Base-by-base conservation (phyloP, 2,329 filamentous ascomycete species). In the Emergomyces orientalis region DNA sequence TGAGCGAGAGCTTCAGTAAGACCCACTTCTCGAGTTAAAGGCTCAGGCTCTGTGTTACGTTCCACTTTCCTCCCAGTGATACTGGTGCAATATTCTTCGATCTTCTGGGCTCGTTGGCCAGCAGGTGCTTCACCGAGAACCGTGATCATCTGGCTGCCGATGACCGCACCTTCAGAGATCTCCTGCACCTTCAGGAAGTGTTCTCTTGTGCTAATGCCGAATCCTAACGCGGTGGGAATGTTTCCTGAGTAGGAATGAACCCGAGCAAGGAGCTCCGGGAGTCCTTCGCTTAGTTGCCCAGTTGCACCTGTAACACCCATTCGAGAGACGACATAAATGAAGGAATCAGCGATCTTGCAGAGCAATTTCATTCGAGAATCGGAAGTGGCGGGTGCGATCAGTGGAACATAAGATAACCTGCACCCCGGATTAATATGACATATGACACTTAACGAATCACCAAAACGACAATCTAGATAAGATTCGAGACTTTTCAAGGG, bases 261-360 rank as follows among this genome's bases (percentile, higher is more conserved):
- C 47, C 90, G 86, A 63, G 85, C 84, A 63, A 99, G 80, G 45
- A 99, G 84, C 60, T 89, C 86, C 17, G 92, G 91, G 41, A 99
- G 84, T 63, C 88, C 87, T 54, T 87, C 82, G 75, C 90, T 96
- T 71, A 99, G 79, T 32, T 86, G 86, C 41, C 92, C 92, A 0
- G 87, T 88, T 17, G 91, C 94, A 70, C 94, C 94, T 11, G 94
- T 99, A 63, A 97, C 93, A 70, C 94, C 94, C 88, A 96, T 95
- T 70, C 93, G 85, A 32, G 93, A 97, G 62, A 99, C 94, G 65
- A 99, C 92, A 75, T 99, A 99, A 78, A 99, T 96, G 80, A 97
- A 99, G 3, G 92, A 97, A 78, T 97, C 93, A 72, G 94, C 94
- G 66, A 99, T 93, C 75, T 90, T 87, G 84, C 94, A 99, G 14